These are phyloP conservation scores for Litsea cubeba DNA, from an alignment of 164 flowering plant species.

Conservation along the genomic window DNA sequence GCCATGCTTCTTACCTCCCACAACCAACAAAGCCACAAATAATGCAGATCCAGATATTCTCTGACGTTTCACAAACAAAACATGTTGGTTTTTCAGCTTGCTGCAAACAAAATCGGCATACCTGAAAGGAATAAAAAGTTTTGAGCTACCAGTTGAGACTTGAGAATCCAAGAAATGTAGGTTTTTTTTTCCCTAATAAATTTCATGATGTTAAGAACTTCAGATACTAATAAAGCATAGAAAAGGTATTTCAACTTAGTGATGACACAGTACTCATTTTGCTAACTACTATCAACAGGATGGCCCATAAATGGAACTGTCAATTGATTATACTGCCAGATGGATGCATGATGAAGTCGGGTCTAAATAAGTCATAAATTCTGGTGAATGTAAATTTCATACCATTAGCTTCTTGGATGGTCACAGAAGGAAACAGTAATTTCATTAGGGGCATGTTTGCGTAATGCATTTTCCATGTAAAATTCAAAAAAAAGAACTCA, in stretches of 20 bases:
- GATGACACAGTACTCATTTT: background rate
- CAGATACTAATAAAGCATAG: background rate
- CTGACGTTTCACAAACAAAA: conserved; percentile 67
- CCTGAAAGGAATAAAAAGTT: conserved; percentile 31
- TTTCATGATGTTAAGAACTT: background rate
- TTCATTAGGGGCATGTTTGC: background rate
- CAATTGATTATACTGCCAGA: too few relatives aligned
- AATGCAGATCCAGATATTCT: conserved; percentile 80
- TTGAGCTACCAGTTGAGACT: background rate
- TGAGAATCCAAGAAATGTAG: background rate
- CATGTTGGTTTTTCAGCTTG: conserved; percentile 77
- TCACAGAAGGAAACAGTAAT: background rate
- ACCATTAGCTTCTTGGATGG: too few relatives aligned
- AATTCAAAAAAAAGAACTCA: too few relatives aligned
- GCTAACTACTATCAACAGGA: too few relatives aligned
- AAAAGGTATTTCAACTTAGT: background rate
- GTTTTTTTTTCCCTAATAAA: too few relatives aligned
- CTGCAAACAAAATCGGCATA: conserved; percentile 80
- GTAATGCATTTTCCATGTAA: too few relatives aligned
- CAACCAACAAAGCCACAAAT: conserved; percentile 97
- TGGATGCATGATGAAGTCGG: background rate
- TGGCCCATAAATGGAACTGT: too few relatives aligned
- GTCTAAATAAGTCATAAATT: background rate
- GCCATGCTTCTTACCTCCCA: conserved; percentile 57
- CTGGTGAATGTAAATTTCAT: background rate